Evolutionary conservation across 2,329 filamentous ascomycete genomes (phyloP).

Genomic region (Botrytis elliptica): DNA sequence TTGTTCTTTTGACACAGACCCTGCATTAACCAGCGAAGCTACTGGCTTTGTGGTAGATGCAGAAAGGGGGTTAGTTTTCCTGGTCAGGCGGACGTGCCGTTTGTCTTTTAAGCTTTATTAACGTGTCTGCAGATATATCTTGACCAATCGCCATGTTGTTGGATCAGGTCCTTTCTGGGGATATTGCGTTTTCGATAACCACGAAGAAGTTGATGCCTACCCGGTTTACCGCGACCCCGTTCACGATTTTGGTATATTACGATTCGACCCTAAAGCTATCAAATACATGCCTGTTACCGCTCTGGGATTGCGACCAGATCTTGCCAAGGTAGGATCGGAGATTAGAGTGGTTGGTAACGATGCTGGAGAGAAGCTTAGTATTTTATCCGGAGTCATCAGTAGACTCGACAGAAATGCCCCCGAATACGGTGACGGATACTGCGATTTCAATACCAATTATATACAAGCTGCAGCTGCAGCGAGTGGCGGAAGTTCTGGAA

Average conservation of each 20-base stretch:
- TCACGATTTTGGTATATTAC: slow-evolving; percentile 95
- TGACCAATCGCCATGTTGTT: slow-evolving; percentile 91
- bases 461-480: slow-evolving; percentile 97
- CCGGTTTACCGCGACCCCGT: slow-evolving; percentile 98
- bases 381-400: slow-evolving; percentile 95
- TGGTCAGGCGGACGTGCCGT: neutral
- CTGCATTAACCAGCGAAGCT: slow-evolving; percentile 89
- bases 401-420: slow-evolving; percentile 94
- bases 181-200: slow-evolving; percentile 97
- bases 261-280: slow-evolving; percentile 93
- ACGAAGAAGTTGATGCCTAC: slow-evolving; percentile 93
- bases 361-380: slow-evolving; percentile 96
- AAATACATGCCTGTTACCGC: slow-evolving; percentile 93
- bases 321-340: slow-evolving; percentile 86
- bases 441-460: slow-evolving; percentile 94
- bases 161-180: slow-evolving; percentile 96
- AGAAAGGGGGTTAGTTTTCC: slow-evolving; percentile 62
- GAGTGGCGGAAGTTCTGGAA: slow-evolving; percentile 96
- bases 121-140: slow-evolving; percentile 59
- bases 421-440: slow-evolving; percentile 96
- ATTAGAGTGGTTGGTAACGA: slow-evolving; percentile 98
- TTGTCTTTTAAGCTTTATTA: slow-evolving; percentile 28
- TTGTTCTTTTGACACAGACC: slow-evolving; percentile 95
- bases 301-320: slow-evolving; percentile 77
- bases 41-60: slow-evolving; percentile 98